Percentiles rank a stretch among this genome's conserved stretches.
phyloP scores from a whole-genome alignment of 202 grass and related monocot species.

The Hordeum pubiflorum region DNA sequence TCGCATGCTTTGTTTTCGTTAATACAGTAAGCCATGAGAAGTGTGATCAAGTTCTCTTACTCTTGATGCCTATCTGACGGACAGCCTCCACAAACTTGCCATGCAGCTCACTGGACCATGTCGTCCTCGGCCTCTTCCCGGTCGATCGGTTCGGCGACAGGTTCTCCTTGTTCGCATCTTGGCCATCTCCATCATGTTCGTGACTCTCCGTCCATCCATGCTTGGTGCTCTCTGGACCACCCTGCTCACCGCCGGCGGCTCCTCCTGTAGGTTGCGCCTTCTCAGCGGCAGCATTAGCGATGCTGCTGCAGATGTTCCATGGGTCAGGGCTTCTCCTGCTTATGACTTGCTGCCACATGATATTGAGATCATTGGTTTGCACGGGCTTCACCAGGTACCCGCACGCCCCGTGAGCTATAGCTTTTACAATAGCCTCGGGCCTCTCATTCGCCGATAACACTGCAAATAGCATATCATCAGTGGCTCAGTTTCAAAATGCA shows the following conservation, averaged over 20 bases:
- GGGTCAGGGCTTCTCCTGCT: constrained; percentile 36
- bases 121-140: constrained; percentile 64
- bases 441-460: constrained; percentile 75
- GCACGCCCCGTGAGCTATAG: constrained; percentile 72
- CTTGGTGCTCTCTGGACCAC: constrained; percentile 25
- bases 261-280: constrained; percentile 21
- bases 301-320: constrained; percentile 25
- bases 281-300: constrained; percentile 26
- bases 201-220: constrained; percentile 29
- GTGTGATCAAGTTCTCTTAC: constrained; percentile 31
- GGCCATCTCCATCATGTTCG: constrained; percentile 41
- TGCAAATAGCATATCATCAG: constrained; percentile 30
- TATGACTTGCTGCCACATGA: constrained; percentile 80
- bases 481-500: not conserved
- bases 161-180: constrained; percentile 49
- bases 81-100: constrained; percentile 68
- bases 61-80: constrained; percentile 74
- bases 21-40: not conserved
- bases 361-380: constrained; percentile 58
- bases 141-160: not conserved
- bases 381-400: constrained; percentile 79
- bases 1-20: not conserved
- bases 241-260: constrained; percentile 28
- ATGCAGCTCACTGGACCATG: constrained; percentile 71
- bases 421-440: constrained; percentile 64